Base-by-base conservation (phyloP, 371 early-diverging fungal genomes). In the Dichotomocladium elegans region DNA sequence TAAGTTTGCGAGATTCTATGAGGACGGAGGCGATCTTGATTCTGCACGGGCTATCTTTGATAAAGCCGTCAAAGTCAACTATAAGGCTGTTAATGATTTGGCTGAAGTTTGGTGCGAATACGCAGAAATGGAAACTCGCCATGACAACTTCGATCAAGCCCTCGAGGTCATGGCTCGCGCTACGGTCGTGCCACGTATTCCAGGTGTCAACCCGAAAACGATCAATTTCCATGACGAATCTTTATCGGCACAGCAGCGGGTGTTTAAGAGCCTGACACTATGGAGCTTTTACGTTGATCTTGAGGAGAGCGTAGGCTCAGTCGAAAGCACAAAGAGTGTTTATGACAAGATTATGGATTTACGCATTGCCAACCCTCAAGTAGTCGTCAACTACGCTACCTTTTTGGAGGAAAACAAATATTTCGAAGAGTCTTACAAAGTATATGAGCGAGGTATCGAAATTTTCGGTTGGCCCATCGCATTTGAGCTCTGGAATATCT, bases 401-500 rank as follows among this genome's bases (percentile, higher is more conserved):
- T 95, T 91, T 57, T 78, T 98, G 60, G 94, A 96, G 62, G 93
- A 93, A 49, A 77, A 90, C 55, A 78, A 85, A 43, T 94, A 87
- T 77, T 95, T 85, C 66, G 99, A 99, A 72, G 99, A 96, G 61
- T 84, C 89, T 21, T 99, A 91, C 81, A 85, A 87, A 62, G 82
- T 91, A 1, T 99, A 95, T 65, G 98, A 99, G 61, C 91, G 95
- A 58, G 99, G 98, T 29, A 93, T 99, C 55, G 94, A 90, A 28
- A 71, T 88, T 24, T 98, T 99, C 66, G 93, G 93, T 4, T 97
- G 91, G 72, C 98, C 99, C 0, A 89, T 95, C 54, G 96, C 98
- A 1, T 91, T 94, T 64, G 99, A 99, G 58, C 74, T 99, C 48
- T 99, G 99, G 99, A 95, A 92, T 66, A 77, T 94, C 25, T 99